Evolutionary conservation across 2,329 filamentous ascomycete genomes (phyloP), one percentile per base, ranked within the genome.

Genomic region (Hypomyces perniciosus): DNA sequence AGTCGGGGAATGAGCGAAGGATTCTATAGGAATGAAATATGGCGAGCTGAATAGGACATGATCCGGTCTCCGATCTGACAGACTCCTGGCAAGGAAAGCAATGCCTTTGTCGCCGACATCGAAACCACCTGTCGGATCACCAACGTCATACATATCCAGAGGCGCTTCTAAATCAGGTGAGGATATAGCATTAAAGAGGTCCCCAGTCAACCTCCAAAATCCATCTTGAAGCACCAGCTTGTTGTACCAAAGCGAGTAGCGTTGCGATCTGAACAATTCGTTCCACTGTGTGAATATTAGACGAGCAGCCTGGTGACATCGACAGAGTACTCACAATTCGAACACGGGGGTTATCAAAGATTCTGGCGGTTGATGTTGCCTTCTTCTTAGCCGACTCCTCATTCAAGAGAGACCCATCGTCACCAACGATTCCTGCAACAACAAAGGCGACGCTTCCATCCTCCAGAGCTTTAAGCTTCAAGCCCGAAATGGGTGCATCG

Each of bases 161-260:
- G 67, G 66, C 0, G 63, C 64, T 38, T 69, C 67, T 8, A 73
- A 58, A n/a, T 53, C 51, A 2, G 63, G 60, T 34, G 58, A 52
- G 4, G 48, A 50, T 13, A 73, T 52, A 8, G 64, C 62, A 40
- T 73, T 72, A 37, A 63, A 57, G 2, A 73, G 57, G 4, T 57
- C 53, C 3, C 54, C 53, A 1, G 59, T 46, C 6, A 71, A 56
- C 7, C 50, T 57, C 68, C 68, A 72, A 5, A 50, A 40, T 9
- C 56, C 60, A 26, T 62, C 56, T 28, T 39, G 38, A 8, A 34
- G n/a, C 44, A 59, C 56, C 13, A 73, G 58, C 8, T 58, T 62
- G 8, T 64, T 67, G 58, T 72, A 73, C 66, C 70, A 74, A 28
- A 74, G 63, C 4, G 61, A 56, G 47, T 68, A 63, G 20, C 59